Base-by-base conservation (phyloP, 2,329 filamentous ascomycete genomes). In the Penicillium sp. region DNA sequence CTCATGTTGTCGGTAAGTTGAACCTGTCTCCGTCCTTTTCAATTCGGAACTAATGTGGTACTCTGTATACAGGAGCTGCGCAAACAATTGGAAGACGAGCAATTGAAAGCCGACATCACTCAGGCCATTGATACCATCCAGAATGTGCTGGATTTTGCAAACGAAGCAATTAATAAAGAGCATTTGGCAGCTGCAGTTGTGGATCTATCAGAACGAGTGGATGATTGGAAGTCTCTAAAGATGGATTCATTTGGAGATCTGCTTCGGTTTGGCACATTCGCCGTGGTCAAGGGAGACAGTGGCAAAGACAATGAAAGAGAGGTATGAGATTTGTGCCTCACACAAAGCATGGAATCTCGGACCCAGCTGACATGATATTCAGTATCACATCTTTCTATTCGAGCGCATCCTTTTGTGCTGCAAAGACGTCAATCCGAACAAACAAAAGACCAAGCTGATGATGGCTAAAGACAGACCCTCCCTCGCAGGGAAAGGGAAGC, bases 301-400 rank as follows among this genome's bases (percentile, higher is more conserved):
- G 86, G 87, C 69, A 94, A 84, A 62, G 91, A 96, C 50, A 84
- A 88, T 59, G 90, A 95, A 72, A 86, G 91, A 77, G 90, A 96
- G 69, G 87, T 91, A 71, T 66, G 79, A 74, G 55, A 41, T 42
- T 52, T n/a, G 18, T 13, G 13, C n/a, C 16, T 27, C 16, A 3
- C 14, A 14, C 11, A 6, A 16, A 13, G 22, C 28, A 18, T 23
- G 13, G 3, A 32, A 13, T 18, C 6, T n/a, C 28, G 23, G 9
- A 18, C n/a, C 3, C 9, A n/a, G 39, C 39, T 47, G 32, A 47
- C 39, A n/a, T 32, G n/a, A 27, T 38, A 40, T 39, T 16, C 51
- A 95, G 87, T 98, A 97, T 67, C 91, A 95, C 68, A 94, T 98
- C 51, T 98, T 95, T 69, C 82, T 98, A 24, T 98, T 98, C 68